These are phyloP conservation scores for Botrytis sinoallii DNA, from an alignment of 2,329 filamentous ascomycete species.

Conservation along the genomic window DNA sequence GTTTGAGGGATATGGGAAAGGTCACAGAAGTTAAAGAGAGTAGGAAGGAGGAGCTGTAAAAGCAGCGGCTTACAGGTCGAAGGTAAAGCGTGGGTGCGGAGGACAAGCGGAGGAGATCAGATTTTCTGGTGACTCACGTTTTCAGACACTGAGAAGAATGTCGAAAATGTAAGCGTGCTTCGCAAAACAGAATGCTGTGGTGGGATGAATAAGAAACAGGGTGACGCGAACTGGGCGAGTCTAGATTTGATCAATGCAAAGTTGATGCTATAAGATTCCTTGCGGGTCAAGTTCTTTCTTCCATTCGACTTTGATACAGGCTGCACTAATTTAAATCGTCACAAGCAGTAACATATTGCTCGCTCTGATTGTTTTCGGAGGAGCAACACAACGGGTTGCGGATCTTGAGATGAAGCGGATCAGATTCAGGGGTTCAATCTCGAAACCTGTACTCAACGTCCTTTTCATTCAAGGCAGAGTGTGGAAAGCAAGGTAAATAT, in stretches of 20 bases:
- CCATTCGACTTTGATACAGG: background rate
- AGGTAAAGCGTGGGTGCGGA: too few relatives aligned
- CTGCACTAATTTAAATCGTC: background rate
- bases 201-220: background rate
- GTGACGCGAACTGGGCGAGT: background rate
- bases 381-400: background rate
- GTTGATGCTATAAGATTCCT: background rate
- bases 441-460: background rate
- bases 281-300: background rate
- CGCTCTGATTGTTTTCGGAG: background rate
- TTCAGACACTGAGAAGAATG: background rate
- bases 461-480: background rate
- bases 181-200: background rate
- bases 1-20: slow-evolving; percentile 39
- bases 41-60: background rate
- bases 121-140: background rate
- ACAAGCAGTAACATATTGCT: background rate
- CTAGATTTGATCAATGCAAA: background rate
- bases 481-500: background rate
- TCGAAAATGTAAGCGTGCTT: background rate
- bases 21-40: background rate
- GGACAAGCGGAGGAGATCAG: background rate
- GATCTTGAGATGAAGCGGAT: background rate
- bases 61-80: background rate
- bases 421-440: background rate